Base-by-base conservation (phyloP, 495 filamentous ascomycete species). In the Trichocladium antarcticum region DNA sequence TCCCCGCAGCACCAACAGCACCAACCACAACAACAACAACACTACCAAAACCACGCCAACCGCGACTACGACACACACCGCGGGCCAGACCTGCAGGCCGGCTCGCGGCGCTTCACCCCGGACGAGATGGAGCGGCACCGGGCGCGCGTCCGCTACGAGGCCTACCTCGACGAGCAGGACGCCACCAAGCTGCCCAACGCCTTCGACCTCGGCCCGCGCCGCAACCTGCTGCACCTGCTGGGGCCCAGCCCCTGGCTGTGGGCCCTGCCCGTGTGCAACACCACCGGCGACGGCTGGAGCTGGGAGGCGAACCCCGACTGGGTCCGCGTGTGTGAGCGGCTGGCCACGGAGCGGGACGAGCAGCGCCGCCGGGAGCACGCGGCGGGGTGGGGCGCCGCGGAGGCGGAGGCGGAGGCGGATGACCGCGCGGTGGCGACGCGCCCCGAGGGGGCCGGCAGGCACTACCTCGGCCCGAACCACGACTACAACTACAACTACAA, bases 281-380 rank as follows among this genome's bases (percentile, higher is more conserved):
- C 87, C 0, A 82, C 76, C 0, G 89, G 89, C 9, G 87, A 98
- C 60, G 92, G 92, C n/a, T 97, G 89, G 89, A 77, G 67, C 56
- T 98, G 92, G 92, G 89, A 95, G 58, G 76, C 88, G 1, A 94
- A 79, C 49, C 65, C 69, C 1, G 76, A 74, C 50, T 92, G 87
- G 76, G 51, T 84, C 14, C 80, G 78, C 20, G 82, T 81, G 3
- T 73, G 79, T 35, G 81, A 87, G 17, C 64, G 68, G 2, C 58
- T 87, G 27, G 71, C 77, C 2, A 42, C 65, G 4, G 74, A 80
- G 51, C 69, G 85, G 14, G 76, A 81, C 41, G 69, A 74, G 44
- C 80, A 85, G 50, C 61, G 69, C 19, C 71, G 77, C 46, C 68
- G 78, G 37, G 78, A 84, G 55, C 53, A 64, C 15, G 62, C 59